These are phyloP conservation scores for Caloboletus firmus DNA, from an alignment of 1,284 basidiomycete genomes.

Conservation along the genomic window DNA sequence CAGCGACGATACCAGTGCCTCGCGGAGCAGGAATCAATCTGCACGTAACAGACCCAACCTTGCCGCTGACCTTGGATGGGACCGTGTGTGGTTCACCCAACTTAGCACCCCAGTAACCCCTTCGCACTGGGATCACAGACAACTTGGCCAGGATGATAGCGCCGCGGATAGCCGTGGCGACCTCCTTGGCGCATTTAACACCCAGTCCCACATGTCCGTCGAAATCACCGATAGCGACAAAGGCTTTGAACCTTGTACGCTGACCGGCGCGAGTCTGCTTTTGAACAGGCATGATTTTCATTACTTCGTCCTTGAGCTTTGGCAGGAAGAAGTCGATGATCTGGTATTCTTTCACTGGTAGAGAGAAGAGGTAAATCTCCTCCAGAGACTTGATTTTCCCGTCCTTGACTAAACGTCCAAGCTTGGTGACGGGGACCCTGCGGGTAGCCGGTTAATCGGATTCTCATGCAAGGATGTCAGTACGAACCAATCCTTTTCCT, in stretches of 20 bases:
- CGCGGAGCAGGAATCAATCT: conserved; percentile 98
- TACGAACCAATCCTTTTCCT: conserved; percentile 98
- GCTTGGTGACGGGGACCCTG: conserved; percentile 98
- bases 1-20: conserved; percentile 99
- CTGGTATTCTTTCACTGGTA: conserved; percentile 98
- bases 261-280: conserved; percentile 99
- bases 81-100: conserved; percentile 99
- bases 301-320: conserved; percentile 99
- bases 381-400: conserved; percentile 99
- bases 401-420: conserved; percentile 98
- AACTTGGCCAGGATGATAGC: conserved; percentile 98
- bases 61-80: conserved; percentile 97
- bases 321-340: conserved; percentile 98
- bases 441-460: conserved; percentile 1
- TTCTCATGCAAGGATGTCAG: neutral
- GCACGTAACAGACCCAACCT: conserved; percentile 99
- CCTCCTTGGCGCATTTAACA: conserved; percentile 99
- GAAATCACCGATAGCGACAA: conserved; percentile 98
- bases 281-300: conserved; percentile 99
- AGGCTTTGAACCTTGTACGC: conserved; percentile 99
- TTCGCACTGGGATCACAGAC: conserved; percentile 92
- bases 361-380: conserved; percentile 99
- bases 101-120: conserved; percentile 99
- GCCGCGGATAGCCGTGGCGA: conserved; percentile 98
- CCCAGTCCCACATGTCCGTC: conserved; percentile 99